Percentiles rank a stretch among this genome's conserved stretches.
Evolutionary conservation across 306 rosid species (phyloP).

Genomic region (Dalbergia cochinchinensis): DNA sequence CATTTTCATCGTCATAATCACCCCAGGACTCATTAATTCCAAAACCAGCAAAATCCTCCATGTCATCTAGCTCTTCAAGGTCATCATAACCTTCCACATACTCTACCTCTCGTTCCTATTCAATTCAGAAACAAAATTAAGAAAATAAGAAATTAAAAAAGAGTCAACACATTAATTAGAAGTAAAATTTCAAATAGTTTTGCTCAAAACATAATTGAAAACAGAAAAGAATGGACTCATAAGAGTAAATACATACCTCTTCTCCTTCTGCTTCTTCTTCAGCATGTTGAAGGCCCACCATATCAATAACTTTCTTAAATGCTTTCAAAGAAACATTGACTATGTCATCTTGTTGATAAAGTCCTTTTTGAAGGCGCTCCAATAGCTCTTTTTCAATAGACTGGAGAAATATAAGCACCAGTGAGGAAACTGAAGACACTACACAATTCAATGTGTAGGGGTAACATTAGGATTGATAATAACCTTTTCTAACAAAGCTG

Average conservation of each 20-base stretch:
- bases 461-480: conserved; percentile 29
- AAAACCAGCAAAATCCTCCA: conserved; percentile 80
- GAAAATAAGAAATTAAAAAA: neutral
- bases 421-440: conserved; percentile 38
- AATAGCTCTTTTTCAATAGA: conserved; percentile 77
- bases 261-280: conserved; percentile 69
- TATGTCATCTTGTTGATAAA: conserved; percentile 65
- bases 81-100: conserved; percentile 82
- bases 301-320: conserved; percentile 62
- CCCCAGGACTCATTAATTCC: conserved; percentile 37
- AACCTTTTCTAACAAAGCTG: conserved; percentile 81
- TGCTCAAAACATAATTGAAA: conserved; percentile 9
- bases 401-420: conserved; percentile 53
- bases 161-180: neutral
- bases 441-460: conserved; percentile 24
- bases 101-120: conserved; percentile 75
- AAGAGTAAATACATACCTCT: conserved; percentile 54
- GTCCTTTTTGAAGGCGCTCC: conserved; percentile 72
- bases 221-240: neutral
- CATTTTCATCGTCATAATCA: conserved; percentile 58
- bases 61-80: conserved; percentile 84
- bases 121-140: conserved; percentile 38
- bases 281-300: conserved; percentile 50
- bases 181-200: conserved; percentile 22
- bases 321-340: conserved; percentile 64